These are phyloP conservation scores for Batkoa obscura DNA, from an alignment of 371 early-diverging fungal species.

Conservation along the genomic window DNA sequence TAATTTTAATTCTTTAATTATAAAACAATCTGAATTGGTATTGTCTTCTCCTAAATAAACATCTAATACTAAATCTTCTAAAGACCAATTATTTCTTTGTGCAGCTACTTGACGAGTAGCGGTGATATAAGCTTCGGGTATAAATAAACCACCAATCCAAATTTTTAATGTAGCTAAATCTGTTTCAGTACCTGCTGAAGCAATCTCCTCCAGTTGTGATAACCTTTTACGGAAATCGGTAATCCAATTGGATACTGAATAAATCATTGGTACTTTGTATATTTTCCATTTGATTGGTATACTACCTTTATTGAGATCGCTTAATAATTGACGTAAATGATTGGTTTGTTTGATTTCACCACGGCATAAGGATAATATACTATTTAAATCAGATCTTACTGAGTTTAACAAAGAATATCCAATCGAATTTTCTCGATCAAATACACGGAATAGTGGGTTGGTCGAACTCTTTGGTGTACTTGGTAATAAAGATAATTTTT, in stretches of 20 bases:
- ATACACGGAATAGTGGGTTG: constrained; percentile 64
- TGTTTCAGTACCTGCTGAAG: constrained; percentile 15
- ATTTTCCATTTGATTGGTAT: constrained; percentile 60
- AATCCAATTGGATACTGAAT: constrained; percentile 48
- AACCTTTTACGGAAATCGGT: constrained; percentile 49
- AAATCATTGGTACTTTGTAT: constrained; percentile 45
- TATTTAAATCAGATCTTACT: constrained; percentile 43
- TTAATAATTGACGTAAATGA: constrained; percentile 48
- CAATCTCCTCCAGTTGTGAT: constrained; percentile 34
- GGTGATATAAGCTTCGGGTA: constrained; percentile 81
- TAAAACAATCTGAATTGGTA: constrained; percentile 11
- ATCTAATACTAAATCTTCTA: constrained; percentile 39
- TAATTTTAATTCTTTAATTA: constrained; percentile 22
- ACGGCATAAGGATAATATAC: constrained; percentile 39
- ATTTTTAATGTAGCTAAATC: constrained; percentile 23
- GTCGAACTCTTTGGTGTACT: constrained; percentile 21
- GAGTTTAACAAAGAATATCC: constrained; percentile 32
- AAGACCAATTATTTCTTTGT: constrained; percentile 36
- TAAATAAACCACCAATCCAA: constrained; percentile 76
- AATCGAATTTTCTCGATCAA: constrained; percentile 57
- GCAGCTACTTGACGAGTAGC: constrained; percentile 81
- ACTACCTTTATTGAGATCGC: constrained; percentile 42
- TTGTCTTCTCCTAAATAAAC: constrained; percentile 10
- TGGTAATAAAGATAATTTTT: constrained; percentile 16
- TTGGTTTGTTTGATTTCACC: constrained; percentile 76